A percentile compares a stretch with the other conserved stretches of the same genome.
These are phyloP conservation scores for Sophora flavescens DNA, from an alignment of 306 rosid species.

Conservation along the genomic window DNA sequence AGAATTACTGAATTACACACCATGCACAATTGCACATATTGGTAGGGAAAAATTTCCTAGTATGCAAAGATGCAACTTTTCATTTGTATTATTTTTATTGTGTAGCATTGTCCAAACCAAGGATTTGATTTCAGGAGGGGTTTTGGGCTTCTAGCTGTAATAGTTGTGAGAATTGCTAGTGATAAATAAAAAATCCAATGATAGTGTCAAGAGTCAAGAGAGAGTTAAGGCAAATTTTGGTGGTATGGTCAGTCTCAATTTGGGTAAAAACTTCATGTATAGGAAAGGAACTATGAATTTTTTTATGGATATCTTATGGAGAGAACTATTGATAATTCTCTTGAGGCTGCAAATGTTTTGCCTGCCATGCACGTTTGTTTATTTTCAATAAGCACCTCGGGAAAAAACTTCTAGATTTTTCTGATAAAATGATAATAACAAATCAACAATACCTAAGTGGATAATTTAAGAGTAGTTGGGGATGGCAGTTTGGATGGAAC, in stretches of 20 bases:
- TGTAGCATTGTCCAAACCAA: background rate
- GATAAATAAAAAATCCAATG: conserved; percentile 18
- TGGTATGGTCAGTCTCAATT: background rate
- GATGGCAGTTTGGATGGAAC: too few relatives aligned
- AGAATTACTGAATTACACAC: too few relatives aligned
- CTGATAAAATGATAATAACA: too few relatives aligned
- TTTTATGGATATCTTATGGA: conserved; percentile 5
- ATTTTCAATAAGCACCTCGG: too few relatives aligned
- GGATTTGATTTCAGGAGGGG: conserved; percentile 1
- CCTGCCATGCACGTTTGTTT: background rate
- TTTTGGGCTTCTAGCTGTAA: background rate
- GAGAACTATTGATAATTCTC: background rate
- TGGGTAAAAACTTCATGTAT: background rate
- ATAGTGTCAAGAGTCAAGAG: background rate
- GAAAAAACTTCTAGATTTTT: too few relatives aligned
- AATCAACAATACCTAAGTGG: too few relatives aligned
- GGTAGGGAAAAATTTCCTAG: too few relatives aligned
- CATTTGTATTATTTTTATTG: conserved; percentile 8
- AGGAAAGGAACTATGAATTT: background rate
- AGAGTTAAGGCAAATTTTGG: conserved; percentile 25
- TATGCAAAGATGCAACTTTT: background rate
- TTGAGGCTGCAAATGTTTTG: conserved; percentile 10
- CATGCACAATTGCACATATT: too few relatives aligned
- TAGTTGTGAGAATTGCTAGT: conserved; percentile 8
- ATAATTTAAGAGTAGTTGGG: too few relatives aligned